Base-by-base conservation (phyloP, 768 basidiomycete genomes). In the Tylopilus vinaceipallidus region DNA sequence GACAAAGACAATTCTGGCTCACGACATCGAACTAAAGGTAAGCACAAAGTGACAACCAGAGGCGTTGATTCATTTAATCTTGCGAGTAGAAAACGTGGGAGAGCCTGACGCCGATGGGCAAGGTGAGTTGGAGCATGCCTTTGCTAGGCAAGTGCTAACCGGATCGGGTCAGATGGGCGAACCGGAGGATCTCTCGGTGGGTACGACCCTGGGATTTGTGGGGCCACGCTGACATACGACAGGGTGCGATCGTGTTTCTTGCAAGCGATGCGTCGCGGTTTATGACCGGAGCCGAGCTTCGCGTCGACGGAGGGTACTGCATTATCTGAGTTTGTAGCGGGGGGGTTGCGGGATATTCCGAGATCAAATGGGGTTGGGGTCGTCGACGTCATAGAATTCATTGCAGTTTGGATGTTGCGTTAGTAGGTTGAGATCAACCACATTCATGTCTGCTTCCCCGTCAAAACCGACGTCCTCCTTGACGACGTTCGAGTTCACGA, bases 231-330 rank as follows among this genome's bases (percentile, higher is more conserved):
- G 24, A 53, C 49, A 47, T 26, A 4, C 1, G 22, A 17, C 63
- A 89, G 86, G 89, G 89, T 16, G 92, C 95, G 22, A 78, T 95
- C 59, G 88, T 98, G 48, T 95, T 88, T 68, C 78, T 98, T 16
- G 84, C 87, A 8, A 92, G 89, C 55, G 94, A 97, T 66, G 91
- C 93, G 6, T 89, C 88, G 44, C 81, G 79, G 48, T 98, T 94
- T 69, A 85, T 92, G 76, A 95, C 95, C 3, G 94, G 93, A 9
- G 72, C 86, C 16, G 91, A 91, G 58, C 70, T 91, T 49, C 83
- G 85, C 9, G 82, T 97, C 39, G 95, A 98, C 61, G 94, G 94
- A 17, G 93, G 93, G 6, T 95, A 95, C 70, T 91, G 88, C 66
- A 60, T 74, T 36, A 73, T 88, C 55, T 90, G 57, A 63, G 53